A percentile compares a stretch with the other conserved stretches of the same genome.
Conservation (phyloP, 2,329 filamentous ascomycete genomes). For the Phaeoacremonium minimum region DNA sequence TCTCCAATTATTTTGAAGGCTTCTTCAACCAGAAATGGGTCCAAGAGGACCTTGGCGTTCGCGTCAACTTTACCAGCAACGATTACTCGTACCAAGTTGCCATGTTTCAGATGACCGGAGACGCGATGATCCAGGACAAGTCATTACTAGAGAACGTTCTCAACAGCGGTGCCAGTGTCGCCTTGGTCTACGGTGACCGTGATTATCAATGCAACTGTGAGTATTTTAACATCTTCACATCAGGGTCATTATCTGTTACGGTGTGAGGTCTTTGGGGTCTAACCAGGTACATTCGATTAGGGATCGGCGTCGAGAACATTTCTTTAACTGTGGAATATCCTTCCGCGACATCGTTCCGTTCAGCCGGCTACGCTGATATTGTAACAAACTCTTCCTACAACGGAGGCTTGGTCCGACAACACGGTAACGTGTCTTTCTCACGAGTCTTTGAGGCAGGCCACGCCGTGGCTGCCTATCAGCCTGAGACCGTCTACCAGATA, state of each 20-base stretch:
- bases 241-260: not conserved
- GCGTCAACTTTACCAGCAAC: slow-evolving; percentile 47
- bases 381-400: slow-evolving; percentile 32
- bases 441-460: slow-evolving; percentile 43
- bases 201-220: slow-evolving; percentile 40
- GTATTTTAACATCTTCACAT: too few relatives aligned
- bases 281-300: slow-evolving; percentile 18
- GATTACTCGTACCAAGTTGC: slow-evolving; percentile 25
- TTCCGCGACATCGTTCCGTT: slow-evolving; percentile 32
- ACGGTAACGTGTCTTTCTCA: slow-evolving; percentile 42
- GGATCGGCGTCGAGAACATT: slow-evolving; percentile 46
- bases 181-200: slow-evolving; percentile 50
- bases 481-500: slow-evolving; percentile 43
- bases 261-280: not conserved
- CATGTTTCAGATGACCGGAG: slow-evolving; percentile 27
- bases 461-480: slow-evolving; percentile 45
- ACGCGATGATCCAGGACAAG: slow-evolving; percentile 14
- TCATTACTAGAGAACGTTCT: slow-evolving; percentile 39
- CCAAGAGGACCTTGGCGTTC: slow-evolving; percentile 49
- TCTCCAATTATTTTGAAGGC: too few relatives aligned
- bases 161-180: slow-evolving; percentile 47
- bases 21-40: slow-evolving; percentile 51
- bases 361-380: slow-evolving; percentile 43
- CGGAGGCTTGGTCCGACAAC: slow-evolving; percentile 39
- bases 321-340: slow-evolving; percentile 39